phyloP scores from a whole-genome alignment of 1,139 yeast species.

The Geotrichum klebahnii region DNA sequence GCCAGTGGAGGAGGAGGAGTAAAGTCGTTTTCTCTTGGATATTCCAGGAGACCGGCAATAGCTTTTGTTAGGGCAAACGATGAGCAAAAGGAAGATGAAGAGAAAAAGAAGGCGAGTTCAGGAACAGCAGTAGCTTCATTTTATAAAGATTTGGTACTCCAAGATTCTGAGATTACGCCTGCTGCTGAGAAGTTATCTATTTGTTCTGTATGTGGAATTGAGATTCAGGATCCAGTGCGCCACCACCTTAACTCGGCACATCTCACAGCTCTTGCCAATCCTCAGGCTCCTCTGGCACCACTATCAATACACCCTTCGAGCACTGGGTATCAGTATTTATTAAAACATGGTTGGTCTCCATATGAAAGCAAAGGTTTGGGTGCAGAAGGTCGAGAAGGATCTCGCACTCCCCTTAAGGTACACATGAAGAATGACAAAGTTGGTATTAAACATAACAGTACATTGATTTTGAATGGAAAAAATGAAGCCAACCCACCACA shows the following conservation, averaged over 20 bases:
- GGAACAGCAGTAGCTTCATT: conserved; percentile 12
- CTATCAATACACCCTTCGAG: conserved; percentile 21
- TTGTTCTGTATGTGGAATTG: conserved; percentile 23
- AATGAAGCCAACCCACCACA: conserved; percentile 5
- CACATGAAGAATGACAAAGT: conserved; percentile 23
- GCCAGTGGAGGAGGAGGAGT: not conserved
- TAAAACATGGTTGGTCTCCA: conserved; percentile 31
- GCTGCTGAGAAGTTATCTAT: not conserved
- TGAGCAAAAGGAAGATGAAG: not conserved
- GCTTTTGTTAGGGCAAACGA: conserved; percentile 13
- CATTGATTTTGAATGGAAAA: conserved; percentile 3
- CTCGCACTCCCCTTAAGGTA: conserved; percentile 27
- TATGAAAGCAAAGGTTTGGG: conserved; percentile 29
- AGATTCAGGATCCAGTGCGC: conserved; percentile 18
- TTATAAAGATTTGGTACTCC: conserved; percentile 7
- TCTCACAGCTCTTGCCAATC: conserved; percentile 19
- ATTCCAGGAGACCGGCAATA: conserved; percentile 13
- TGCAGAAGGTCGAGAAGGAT: conserved; percentile 28
- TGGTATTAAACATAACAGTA: conserved; percentile 26
- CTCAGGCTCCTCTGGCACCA: conserved; percentile 22
- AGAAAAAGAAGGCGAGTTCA: not conserved
- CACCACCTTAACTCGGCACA: conserved; percentile 25
- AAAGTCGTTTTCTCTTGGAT: conserved; percentile 14
- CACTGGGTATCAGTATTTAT: conserved; percentile 27
- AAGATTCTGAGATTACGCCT: not conserved